These are phyloP conservation scores for Sclerotinia borealis DNA, from an alignment of 2,329 filamentous ascomycete genomes.

Conservation along the genomic window DNA sequence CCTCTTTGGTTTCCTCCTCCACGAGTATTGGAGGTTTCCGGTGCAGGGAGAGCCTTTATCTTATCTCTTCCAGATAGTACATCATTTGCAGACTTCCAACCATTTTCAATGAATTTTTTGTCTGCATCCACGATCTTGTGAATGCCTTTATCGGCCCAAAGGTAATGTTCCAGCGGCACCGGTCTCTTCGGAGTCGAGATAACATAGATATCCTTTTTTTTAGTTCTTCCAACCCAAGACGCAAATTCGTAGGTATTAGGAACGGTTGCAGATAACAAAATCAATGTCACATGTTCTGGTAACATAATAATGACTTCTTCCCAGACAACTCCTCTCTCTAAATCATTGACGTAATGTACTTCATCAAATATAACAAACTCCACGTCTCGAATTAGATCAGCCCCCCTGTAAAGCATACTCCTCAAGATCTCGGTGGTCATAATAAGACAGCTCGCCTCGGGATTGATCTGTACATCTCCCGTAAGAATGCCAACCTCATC, in stretches of 20 bases:
- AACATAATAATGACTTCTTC: constrained; percentile 99
- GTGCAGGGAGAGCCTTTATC: constrained; percentile 44
- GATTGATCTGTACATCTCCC: constrained; percentile 95
- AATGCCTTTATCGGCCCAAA: constrained; percentile 91
- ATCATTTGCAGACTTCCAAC: constrained; percentile 91
- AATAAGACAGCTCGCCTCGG: constrained; percentile 94
- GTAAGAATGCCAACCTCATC: constrained; percentile 96
- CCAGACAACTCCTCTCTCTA: constrained; percentile 95
- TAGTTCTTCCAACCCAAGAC: constrained; percentile 95
- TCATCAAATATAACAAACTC: constrained; percentile 99
- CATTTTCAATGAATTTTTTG: constrained; percentile 84
- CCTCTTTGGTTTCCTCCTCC: constrained; percentile 49
- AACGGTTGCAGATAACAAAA: constrained; percentile 90
- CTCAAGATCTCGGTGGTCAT: constrained; percentile 98
- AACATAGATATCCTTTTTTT: constrained; percentile 98
- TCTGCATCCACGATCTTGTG: constrained; percentile 92
- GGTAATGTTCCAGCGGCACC: constrained; percentile 89
- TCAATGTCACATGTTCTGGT: constrained; percentile 92
- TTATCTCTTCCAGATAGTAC: constrained; percentile 79
- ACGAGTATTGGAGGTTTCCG: constrained; percentile 31
- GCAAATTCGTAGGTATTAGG: constrained; percentile 97
- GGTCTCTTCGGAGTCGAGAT: constrained; percentile 95
- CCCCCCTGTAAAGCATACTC: constrained; percentile 96
- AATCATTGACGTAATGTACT: constrained; percentile 97
- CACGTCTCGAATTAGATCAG: constrained; percentile 92